These are phyloP conservation scores for Apostasia shenzhenica DNA, from an alignment of 106 monocot species.

Conservation along the genomic window DNA sequence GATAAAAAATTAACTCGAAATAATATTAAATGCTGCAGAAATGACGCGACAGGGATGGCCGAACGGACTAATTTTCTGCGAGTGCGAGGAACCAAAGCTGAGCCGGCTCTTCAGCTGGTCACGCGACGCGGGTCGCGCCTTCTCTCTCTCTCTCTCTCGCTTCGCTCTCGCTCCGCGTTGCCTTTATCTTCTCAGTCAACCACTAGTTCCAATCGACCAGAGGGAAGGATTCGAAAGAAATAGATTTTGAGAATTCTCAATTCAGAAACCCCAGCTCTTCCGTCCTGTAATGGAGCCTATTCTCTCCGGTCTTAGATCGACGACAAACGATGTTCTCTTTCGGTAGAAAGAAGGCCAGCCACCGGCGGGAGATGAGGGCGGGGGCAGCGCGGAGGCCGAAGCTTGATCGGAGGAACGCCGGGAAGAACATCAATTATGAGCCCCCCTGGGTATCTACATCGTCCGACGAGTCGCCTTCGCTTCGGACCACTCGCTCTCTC, in stretches of 20 bases:
- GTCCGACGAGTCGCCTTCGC: background rate
- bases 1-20: too few relatives aligned
- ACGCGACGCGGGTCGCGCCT: too few relatives aligned
- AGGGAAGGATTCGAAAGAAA: background rate
- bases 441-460: background rate
- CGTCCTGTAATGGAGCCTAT: constrained; percentile 6
- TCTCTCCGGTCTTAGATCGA: background rate
- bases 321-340: constrained; percentile 6
- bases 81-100: too few relatives aligned
- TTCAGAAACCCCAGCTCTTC: background rate
- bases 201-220: background rate
- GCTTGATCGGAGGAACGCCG: constrained; percentile 64
- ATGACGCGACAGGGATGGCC: too few relatives aligned
- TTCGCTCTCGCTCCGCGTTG: too few relatives aligned
- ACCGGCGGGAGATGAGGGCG: background rate
- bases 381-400: constrained; percentile 12
- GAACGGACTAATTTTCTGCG: too few relatives aligned
- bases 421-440: constrained; percentile 53
- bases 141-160: too few relatives aligned
- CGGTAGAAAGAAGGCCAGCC: constrained; percentile 6
- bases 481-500: constrained; percentile 26
- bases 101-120: too few relatives aligned
- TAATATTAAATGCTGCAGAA: too few relatives aligned
- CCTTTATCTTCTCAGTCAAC: background rate
- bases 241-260: background rate